A percentile compares a stretch with the other conserved stretches of the same genome.
phyloP scores from a whole-genome alignment of 495 filamentous ascomycete genomes.

The Podospora tetraspora region DNA sequence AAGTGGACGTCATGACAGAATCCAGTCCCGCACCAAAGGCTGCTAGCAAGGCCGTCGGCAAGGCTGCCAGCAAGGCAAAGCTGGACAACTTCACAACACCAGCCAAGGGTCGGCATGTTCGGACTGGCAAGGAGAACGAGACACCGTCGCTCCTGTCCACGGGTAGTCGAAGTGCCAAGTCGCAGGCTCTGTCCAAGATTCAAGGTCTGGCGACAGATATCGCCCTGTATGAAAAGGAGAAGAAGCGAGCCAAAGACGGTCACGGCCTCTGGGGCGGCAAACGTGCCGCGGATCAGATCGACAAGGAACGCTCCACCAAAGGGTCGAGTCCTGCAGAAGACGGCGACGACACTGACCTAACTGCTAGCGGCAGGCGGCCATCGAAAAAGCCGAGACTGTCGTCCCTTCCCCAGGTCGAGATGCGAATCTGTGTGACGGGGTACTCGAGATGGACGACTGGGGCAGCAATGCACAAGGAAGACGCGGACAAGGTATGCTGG shows the following conservation, averaged over 20 bases:
- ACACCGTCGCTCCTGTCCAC: slow-evolving; percentile 63
- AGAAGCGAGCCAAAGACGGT: slow-evolving; percentile 71
- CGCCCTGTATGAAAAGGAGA: slow-evolving; percentile 87
- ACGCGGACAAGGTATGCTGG: slow-evolving; percentile 67
- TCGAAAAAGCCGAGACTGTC: slow-evolving; percentile 60
- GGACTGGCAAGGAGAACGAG: slow-evolving; percentile 73
- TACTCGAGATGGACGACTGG: slow-evolving; percentile 70
- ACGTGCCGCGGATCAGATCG: slow-evolving; percentile 51
- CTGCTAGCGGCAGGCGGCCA: slow-evolving; percentile 32
- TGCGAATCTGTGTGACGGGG: slow-evolving; percentile 72
- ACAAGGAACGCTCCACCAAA: slow-evolving; percentile 39
- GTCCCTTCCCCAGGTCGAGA: slow-evolving; percentile 49
- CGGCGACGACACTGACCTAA: slow-evolving; percentile 50
- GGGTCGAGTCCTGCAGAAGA: slow-evolving; percentile 28
- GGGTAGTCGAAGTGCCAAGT: slow-evolving; percentile 80
- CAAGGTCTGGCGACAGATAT: slow-evolving; percentile 78
- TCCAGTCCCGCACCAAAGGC: slow-evolving; percentile 17
- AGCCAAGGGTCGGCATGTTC: slow-evolving; percentile 37
- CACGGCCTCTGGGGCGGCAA: slow-evolving; percentile 70
- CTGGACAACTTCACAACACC: slow-evolving; percentile 36
- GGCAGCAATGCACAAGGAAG: slow-evolving; percentile 61
- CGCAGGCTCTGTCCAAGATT: slow-evolving; percentile 67
- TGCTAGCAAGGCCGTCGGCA: slow-evolving; percentile 5
- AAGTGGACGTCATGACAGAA: slow-evolving; percentile 27
- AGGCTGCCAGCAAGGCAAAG: slow-evolving; percentile 9